Evolutionary conservation across 352 stramenopile genomes (phyloP).

Genomic region (Phytopythium kandeliae): DNA sequence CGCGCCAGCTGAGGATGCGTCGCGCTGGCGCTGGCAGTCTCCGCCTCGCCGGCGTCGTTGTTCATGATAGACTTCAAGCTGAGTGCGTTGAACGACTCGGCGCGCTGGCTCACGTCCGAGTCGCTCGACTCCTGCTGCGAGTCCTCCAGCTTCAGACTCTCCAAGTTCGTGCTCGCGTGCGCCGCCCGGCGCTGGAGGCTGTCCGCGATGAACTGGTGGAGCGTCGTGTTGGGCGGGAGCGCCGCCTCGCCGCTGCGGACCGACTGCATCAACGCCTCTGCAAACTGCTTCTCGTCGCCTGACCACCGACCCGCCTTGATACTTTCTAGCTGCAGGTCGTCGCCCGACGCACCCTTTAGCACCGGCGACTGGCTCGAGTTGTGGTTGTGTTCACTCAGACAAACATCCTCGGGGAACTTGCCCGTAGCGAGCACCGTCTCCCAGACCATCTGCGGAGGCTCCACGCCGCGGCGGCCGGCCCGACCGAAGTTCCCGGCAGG

Average conservation of each 20-base stretch:
- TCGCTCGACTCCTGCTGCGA: conserved; percentile 9
- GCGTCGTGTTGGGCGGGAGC: conserved; percentile 42
- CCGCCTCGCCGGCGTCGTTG: conserved; percentile 26
- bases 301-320: conserved; percentile 54
- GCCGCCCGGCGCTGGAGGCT: conserved; percentile 61
- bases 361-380: conserved; percentile 12
- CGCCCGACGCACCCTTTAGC: conserved; percentile 10
- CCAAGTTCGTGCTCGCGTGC: conserved; percentile 64
- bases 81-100: conserved; percentile 50
- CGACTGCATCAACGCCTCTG: conserved; percentile 44
- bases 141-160: conserved; percentile 21
- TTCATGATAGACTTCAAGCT: conserved; percentile 79
- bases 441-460: conserved; percentile 53
- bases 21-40: conserved; percentile 7
- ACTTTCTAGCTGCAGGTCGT: conserved; percentile 12
- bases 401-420: conserved; percentile 58
- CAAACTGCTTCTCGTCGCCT: conserved; percentile 52
- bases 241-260: conserved; percentile 35
- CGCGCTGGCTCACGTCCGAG: conserved; percentile 9
- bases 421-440: conserved; percentile 49
- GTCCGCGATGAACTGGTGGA: conserved; percentile 53
- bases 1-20: conserved; percentile 16
- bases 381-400: conserved; percentile 36
- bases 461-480: conserved; percentile 4
- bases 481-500: conserved; percentile 4